A percentile compares a stretch with the other conserved stretches of the same genome.
Evolutionary conservation across 257 asterid species (phyloP).

Genomic region (Solanum chmielewskii): DNA sequence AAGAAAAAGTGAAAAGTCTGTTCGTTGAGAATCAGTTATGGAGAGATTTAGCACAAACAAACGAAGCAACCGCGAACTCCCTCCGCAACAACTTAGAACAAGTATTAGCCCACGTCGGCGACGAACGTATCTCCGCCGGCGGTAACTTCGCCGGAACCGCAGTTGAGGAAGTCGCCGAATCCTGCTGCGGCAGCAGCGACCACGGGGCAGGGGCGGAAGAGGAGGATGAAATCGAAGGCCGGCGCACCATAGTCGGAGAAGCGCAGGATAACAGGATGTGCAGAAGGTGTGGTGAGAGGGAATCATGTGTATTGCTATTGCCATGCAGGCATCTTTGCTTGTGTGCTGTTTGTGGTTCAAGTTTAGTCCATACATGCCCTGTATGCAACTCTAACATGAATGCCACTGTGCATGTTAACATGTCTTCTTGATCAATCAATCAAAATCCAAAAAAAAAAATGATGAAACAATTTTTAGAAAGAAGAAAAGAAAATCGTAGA

Average conservation of each 20-base stretch:
- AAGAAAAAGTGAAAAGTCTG: constrained; percentile 39
- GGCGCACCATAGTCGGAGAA: background rate
- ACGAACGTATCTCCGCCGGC: constrained; percentile 17
- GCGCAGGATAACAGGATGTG: constrained; percentile 25
- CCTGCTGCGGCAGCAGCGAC: constrained; percentile 65
- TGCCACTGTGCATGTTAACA: constrained; percentile 72
- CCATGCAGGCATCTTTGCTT: constrained; percentile 87
- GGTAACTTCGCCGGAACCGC: background rate
- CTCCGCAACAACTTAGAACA: constrained; percentile 57
- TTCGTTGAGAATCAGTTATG: constrained; percentile 56
- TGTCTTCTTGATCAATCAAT: constrained; percentile 21
- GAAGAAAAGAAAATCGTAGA: background rate
- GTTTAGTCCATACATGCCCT: constrained; percentile 49
- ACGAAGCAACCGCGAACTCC: constrained; percentile 67
- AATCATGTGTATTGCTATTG: constrained; percentile 54
- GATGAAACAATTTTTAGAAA: background rate
- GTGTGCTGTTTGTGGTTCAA: constrained; percentile 56
- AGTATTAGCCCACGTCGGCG: constrained; percentile 37
- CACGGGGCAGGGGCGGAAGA: constrained; percentile 4
- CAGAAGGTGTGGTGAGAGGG: constrained; percentile 48
- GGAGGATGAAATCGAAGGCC: background rate
- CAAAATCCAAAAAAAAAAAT: background rate
- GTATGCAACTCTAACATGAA: constrained; percentile 47
- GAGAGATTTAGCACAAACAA: constrained; percentile 63
- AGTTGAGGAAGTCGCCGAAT: constrained; percentile 48